Evolutionary conservation across 129 eudicot genomes (phyloP).

Genomic region (Pittosporum tobira): DNA sequence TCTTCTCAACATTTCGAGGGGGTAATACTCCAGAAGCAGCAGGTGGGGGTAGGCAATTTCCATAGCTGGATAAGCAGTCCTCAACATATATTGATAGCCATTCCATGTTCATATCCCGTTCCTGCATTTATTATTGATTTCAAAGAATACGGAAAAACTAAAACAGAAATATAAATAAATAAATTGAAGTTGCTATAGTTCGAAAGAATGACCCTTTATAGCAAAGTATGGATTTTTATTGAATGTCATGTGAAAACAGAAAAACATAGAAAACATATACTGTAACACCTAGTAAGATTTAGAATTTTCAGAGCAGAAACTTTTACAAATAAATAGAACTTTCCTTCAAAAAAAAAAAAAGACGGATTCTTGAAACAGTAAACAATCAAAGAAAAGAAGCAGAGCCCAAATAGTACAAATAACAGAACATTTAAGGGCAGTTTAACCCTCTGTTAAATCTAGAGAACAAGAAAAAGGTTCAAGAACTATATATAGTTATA

Average conservation of each 20-base stretch:
- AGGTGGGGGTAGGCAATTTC: constrained; percentile 25
- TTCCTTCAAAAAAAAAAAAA: not conserved
- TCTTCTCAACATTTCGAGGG: constrained; percentile 11
- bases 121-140: constrained; percentile 9
- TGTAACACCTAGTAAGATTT: not conserved
- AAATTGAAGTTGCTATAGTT: not conserved
- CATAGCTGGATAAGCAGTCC: constrained; percentile 49
- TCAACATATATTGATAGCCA: constrained; percentile 58
- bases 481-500: not conserved
- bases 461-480: too few relatives aligned
- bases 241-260: not conserved
- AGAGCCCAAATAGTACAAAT: not conserved
- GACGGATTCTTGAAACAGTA: not conserved
- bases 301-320: not conserved
- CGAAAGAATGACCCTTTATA: not conserved
- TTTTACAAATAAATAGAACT: too few relatives aligned
- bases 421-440: too few relatives aligned
- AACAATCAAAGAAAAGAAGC: constrained; percentile 1
- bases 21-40: constrained; percentile 1
- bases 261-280: not conserved
- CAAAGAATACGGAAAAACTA: not conserved
- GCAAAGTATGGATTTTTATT: not conserved
- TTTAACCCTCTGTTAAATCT: too few relatives aligned
- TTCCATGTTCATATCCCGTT: constrained; percentile 32
- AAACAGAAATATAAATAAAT: not conserved